phyloP scores from a whole-genome alignment of 441 rosid species.

The Erysimum cheiri region DNA sequence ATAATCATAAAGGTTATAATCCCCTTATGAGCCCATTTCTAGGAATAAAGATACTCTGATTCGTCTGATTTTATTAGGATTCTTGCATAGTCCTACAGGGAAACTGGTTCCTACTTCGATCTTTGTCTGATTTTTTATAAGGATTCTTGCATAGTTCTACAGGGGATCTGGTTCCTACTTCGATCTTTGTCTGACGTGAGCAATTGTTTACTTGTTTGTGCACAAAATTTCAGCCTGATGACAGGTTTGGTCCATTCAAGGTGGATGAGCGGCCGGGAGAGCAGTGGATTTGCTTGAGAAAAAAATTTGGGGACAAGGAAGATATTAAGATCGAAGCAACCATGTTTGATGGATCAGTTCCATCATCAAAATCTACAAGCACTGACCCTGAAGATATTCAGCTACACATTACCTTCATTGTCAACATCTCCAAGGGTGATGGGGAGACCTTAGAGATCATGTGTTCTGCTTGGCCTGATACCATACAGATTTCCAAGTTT shows the following conservation, averaged over 20 bases:
- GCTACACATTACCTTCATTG: slow-evolving; percentile 72
- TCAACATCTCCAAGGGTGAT: slow-evolving; percentile 65
- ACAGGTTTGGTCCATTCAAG: slow-evolving; percentile 56
- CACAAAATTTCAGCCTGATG: slow-evolving; percentile 51
- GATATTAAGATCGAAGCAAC: slow-evolving; percentile 80
- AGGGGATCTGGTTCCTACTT: not conserved
- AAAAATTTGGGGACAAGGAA: slow-evolving; percentile 63
- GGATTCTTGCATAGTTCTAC: not conserved
- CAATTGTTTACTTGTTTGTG: slow-evolving; percentile 25
- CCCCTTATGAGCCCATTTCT: slow-evolving; percentile 4
- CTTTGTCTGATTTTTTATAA: too few relatives aligned
- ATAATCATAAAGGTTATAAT: not conserved
- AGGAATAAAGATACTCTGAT: not conserved
- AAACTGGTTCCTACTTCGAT: too few relatives aligned
- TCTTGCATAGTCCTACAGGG: too few relatives aligned
- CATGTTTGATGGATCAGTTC: slow-evolving; percentile 78
- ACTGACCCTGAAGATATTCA: slow-evolving; percentile 46
- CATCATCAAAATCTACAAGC: slow-evolving; percentile 49
- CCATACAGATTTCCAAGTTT: slow-evolving; percentile 60
- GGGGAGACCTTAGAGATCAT: slow-evolving; percentile 63
- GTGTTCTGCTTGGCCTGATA: slow-evolving; percentile 87
- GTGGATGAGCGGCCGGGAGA: slow-evolving; percentile 75
- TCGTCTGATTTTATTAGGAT: not conserved
- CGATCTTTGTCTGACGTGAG: not conserved
- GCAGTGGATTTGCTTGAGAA: slow-evolving; percentile 74